Conservation (phyloP, 495 filamentous ascomycete genomes). For the Bombardia bombarda region DNA sequence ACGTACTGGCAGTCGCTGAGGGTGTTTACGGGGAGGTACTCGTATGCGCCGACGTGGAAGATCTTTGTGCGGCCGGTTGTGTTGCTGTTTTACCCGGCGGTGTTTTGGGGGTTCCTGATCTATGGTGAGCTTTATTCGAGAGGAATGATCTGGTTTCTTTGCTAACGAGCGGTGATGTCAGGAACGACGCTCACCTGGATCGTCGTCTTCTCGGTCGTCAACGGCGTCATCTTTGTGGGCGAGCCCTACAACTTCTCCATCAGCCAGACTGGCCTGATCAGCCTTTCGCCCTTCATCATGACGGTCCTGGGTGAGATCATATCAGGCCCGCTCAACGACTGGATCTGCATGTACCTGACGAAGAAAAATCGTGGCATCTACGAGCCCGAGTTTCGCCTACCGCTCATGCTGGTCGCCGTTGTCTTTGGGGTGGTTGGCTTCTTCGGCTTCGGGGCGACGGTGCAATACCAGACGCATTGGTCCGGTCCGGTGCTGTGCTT, state of each 20-base stretch:
- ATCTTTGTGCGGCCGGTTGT: slow-evolving; percentile 42
- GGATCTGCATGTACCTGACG: slow-evolving; percentile 36
- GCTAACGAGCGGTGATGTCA: not conserved
- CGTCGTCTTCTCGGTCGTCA: slow-evolving; percentile 46
- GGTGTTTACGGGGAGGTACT: slow-evolving; percentile 31
- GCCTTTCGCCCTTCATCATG: slow-evolving; percentile 40
- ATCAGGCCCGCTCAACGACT: slow-evolving; percentile 45
- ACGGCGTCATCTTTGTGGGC: slow-evolving; percentile 40
- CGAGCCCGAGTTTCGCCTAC: slow-evolving; percentile 49
- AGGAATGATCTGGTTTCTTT: not conserved
- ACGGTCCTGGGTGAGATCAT: slow-evolving; percentile 41
- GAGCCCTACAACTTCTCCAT: slow-evolving; percentile 47
- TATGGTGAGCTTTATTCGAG: slow-evolving; percentile 37
- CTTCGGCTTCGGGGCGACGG: slow-evolving; percentile 52
- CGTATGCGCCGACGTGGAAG: slow-evolving; percentile 39
- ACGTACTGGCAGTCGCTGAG: slow-evolving; percentile 24
- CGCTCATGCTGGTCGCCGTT: slow-evolving; percentile 37
- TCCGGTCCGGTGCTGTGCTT: slow-evolving; percentile 43
- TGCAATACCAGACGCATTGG: slow-evolving; percentile 48
- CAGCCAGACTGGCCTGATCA: slow-evolving; percentile 41
- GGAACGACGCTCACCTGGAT: slow-evolving; percentile 43
- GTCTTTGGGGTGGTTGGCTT: slow-evolving; percentile 44
- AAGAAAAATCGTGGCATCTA: slow-evolving; percentile 43
- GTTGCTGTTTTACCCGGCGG: slow-evolving; percentile 46
- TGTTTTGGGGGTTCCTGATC: slow-evolving; percentile 46